Evolutionary conservation across 2,329 filamentous ascomycete genomes (phyloP).

Genomic region (Knufia fluminis): DNA sequence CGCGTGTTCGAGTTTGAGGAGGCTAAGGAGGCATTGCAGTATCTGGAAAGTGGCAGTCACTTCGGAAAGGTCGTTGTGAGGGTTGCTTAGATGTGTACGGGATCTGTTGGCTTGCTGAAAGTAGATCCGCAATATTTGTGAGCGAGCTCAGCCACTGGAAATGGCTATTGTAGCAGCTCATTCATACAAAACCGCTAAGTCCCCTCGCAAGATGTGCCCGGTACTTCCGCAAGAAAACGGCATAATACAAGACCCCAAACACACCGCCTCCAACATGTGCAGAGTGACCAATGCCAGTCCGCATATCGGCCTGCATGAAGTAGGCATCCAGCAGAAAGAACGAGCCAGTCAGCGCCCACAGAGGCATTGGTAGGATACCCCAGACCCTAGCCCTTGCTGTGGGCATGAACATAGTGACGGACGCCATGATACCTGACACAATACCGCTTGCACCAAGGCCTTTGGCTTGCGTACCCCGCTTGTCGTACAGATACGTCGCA

Average conservation of each 20-base stretch:
- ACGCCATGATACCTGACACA: constrained; percentile 2
- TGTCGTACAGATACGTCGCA: not conserved
- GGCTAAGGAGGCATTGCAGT: constrained; percentile 34
- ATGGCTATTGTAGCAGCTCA: no score
- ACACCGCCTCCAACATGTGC: constrained; percentile 8
- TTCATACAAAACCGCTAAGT: no score
- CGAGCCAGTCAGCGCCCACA: constrained; percentile 2
- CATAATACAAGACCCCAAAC: constrained; percentile 9
- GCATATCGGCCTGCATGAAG: not conserved
- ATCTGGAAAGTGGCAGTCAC: constrained; percentile 36
- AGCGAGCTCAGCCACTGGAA: no score
- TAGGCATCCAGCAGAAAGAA: constrained; percentile 6
- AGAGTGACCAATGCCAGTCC: constrained; percentile 1
- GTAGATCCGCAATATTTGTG: no score
- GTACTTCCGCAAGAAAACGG: constrained; percentile 8
- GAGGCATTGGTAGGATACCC: constrained; percentile 3
- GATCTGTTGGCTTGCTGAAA: no score
- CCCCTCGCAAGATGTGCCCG: constrained; percentile 1
- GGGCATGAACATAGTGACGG: constrained; percentile 6
- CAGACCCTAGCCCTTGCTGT: not conserved
- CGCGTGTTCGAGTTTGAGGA: constrained; percentile 31
- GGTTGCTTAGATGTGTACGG: constrained; percentile 8
- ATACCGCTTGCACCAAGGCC: constrained; percentile 8
- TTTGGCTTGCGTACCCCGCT: not conserved
- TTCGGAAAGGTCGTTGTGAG: constrained; percentile 34